Percentiles rank a stretch among this genome's conserved stretches.
Evolutionary conservation across 176 grass and related monocot genomes (phyloP).

Genomic region (Zoysia japonica): DNA sequence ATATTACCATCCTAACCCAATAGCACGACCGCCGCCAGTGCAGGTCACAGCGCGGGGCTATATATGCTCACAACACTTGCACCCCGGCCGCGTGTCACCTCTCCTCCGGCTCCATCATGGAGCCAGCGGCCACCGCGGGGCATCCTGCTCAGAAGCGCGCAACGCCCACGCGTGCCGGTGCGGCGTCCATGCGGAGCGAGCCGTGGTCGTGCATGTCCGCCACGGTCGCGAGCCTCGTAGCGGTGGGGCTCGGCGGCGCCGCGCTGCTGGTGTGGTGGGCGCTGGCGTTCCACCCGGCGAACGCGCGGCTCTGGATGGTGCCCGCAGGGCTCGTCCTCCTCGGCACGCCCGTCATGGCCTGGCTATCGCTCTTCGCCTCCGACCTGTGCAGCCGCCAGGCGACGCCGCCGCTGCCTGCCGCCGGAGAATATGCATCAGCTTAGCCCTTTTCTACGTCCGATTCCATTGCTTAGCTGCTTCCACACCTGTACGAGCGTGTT

Average conservation of each 20-base stretch:
- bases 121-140: background rate
- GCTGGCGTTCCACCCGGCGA: conserved; percentile 69
- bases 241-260: conserved; percentile 56
- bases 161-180: background rate
- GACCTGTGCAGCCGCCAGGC: conserved; percentile 29
- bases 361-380: conserved; percentile 66
- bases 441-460: conserved; percentile 9
- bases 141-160: conserved; percentile 21
- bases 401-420: background rate
- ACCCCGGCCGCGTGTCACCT: conserved; percentile 2
- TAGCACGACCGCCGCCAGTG: conserved; percentile 23
- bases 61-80: conserved; percentile 10
- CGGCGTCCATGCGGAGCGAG: background rate
- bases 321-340: conserved; percentile 79
- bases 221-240: conserved; percentile 39
- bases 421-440: background rate
- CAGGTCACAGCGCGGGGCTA: background rate
- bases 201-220: conserved; percentile 10
- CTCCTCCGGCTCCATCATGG: conserved; percentile 44
- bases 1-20: background rate
- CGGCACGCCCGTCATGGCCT: conserved; percentile 75
- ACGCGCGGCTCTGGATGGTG: conserved; percentile 96
- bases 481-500: background rate
- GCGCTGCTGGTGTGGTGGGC: conserved; percentile 85
- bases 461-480: background rate